phyloP scores from a whole-genome alignment of 345 rosid genomes.

The Eucalyptus virginea region DNA sequence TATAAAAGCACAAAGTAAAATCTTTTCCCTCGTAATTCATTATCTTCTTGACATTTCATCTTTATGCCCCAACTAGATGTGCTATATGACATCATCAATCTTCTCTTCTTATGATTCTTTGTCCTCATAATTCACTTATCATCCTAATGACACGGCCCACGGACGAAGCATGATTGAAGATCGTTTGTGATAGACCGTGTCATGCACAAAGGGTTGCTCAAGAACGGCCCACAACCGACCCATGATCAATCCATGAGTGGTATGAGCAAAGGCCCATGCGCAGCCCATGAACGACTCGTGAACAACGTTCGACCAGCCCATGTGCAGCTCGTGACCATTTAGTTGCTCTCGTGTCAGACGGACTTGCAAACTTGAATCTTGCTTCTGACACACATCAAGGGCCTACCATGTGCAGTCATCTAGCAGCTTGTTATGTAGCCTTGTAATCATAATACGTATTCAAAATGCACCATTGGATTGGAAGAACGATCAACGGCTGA shows the following conservation, averaged over 20 bases:
- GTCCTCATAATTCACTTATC: too few relatives aligned
- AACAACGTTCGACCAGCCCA: too few relatives aligned
- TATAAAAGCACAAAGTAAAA: too few relatives aligned
- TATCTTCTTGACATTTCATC: not conserved
- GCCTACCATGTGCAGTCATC: rapidly evolving
- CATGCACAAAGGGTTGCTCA: rapidly evolving
- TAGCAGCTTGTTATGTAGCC: rapidly evolving
- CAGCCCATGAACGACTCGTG: rapidly evolving
- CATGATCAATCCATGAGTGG: too few relatives aligned
- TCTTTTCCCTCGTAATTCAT: not conserved
- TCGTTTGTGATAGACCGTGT: rapidly evolving
- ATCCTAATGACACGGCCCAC: rapidly evolving
- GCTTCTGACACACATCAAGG: rapidly evolving
- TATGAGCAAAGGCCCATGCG: too few relatives aligned
- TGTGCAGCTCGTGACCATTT: too few relatives aligned
- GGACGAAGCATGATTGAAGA: rapidly evolving
- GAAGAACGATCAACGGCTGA: rapidly evolving
- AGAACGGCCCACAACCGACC: rapidly evolving
- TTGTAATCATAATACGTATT: too few relatives aligned
- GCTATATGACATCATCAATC: not conserved
- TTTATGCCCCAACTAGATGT: rapidly evolving
- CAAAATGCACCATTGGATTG: rapidly evolving
- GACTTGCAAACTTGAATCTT: rapidly evolving
- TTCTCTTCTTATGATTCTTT: too few relatives aligned
- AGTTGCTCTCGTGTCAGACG: rapidly evolving